Base-by-base conservation (phyloP, 305 asterid species). In the Fraxinus xanthoxyloides region DNA sequence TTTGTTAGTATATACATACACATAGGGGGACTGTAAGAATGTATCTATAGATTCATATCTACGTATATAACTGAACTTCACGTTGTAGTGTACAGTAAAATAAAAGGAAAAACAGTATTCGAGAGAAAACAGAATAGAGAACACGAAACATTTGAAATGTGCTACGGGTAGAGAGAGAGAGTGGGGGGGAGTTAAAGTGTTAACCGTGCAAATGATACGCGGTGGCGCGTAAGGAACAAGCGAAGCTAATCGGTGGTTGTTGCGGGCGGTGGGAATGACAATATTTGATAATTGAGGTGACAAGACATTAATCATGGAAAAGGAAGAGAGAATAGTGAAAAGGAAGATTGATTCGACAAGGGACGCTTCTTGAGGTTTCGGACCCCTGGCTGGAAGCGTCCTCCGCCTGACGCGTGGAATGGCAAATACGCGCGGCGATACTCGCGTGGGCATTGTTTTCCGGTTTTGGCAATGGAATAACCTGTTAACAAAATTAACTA, bases 41-140 rank as follows among this genome's bases (percentile, higher is more conserved):
- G 87, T 85, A 80, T 80, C 80, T 63, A 76, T 56, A 78, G 84
- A 24, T 79, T 51, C 31, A 80, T 85, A 77, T 36, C 78, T 65
- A 75, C 21, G 67, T 56, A 56, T 56, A 21, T 19, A 59, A 59
- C 28, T 59, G 30, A 59, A 59, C 28, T 19, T 23, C 69, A 59
- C 69, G 5, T 21, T 59, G 69, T 21, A 7, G 21, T 59, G 30
- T 59, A 59, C 69, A 59, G 69, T 59, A 8, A 21, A 59, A 59
- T 9, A 59, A 21, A 59, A 59, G 69, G 4, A 21, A 59, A 59
- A 59, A 59, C 69, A 59, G 69, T 59, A 21, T 21, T 21, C 69
- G 31, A 59, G 69, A 59, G 69, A 59, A 59, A 59, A 59, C 69
- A 59, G 69, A 59, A 59, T 7, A 59, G 69, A 59, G 3, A 59